Conservation (phyloP, 768 basidiomycete species). For the Tricholoma furcatifolium region DNA sequence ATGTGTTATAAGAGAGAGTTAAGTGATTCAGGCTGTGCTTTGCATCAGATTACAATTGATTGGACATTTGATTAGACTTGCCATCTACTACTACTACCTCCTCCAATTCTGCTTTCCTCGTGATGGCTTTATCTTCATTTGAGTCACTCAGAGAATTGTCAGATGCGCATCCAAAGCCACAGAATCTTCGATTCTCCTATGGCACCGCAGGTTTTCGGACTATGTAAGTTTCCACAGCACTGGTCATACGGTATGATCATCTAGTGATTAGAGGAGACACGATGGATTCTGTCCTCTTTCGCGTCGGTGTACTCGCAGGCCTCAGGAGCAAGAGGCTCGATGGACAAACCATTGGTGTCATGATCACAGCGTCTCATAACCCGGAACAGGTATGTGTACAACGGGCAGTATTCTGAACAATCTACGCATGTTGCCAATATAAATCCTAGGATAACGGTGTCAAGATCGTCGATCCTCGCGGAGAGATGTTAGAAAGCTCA, state of each 20-base stretch:
- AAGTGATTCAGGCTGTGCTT: slow-evolving; percentile 4
- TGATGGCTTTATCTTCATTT: slow-evolving; percentile 38
- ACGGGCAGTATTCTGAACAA: slow-evolving; percentile 7
- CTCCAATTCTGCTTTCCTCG: background rate
- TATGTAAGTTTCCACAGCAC: slow-evolving; percentile 51
- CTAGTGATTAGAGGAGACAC: slow-evolving; percentile 50
- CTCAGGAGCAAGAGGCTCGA: slow-evolving; percentile 90
- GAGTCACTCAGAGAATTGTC: slow-evolving; percentile 48
- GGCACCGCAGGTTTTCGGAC: slow-evolving; percentile 96
- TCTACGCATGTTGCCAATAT: slow-evolving; percentile 4
- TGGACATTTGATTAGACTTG: slow-evolving; percentile 4
- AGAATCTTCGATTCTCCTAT: slow-evolving; percentile 72
- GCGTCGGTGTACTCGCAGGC: slow-evolving; percentile 87
- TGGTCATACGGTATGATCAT: slow-evolving; percentile 10
- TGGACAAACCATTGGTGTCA: slow-evolving; percentile 91
- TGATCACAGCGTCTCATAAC: slow-evolving; percentile 99
- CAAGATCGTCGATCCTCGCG: slow-evolving; percentile 94
- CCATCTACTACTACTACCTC: background rate
- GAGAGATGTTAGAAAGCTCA: slow-evolving; percentile 93
- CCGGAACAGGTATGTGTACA: slow-evolving; percentile 74
- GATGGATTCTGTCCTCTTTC: slow-evolving; percentile 91
- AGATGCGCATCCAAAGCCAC: slow-evolving; percentile 71
- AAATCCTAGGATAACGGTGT: slow-evolving; percentile 89
- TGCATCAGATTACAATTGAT: slow-evolving; percentile 12
- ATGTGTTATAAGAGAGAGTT: slow-evolving; percentile 8